Evolutionary conservation across 2,329 filamentous ascomycete species (phyloP).

Genomic region (Monosporascus sp.): DNA sequence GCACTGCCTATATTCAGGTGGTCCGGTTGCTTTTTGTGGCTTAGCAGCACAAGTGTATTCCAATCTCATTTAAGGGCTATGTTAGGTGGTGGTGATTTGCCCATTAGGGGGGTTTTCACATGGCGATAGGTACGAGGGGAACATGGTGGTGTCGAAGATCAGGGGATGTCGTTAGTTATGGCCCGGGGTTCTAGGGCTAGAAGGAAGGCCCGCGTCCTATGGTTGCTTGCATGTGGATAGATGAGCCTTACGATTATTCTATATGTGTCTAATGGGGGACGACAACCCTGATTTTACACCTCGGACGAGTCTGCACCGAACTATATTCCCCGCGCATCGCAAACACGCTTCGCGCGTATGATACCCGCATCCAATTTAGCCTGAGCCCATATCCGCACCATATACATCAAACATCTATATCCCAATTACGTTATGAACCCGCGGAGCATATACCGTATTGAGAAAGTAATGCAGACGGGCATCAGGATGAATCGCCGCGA

Average conservation of each 20-base stretch:
- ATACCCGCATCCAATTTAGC: no score
- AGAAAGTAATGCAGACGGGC: no score
- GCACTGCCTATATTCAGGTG: conserved; percentile 12
- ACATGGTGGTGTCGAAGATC: background rate
- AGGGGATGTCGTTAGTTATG: background rate
- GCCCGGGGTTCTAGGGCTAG: background rate
- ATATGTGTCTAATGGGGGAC: background rate
- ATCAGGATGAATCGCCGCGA: no score
- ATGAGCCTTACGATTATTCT: conserved; percentile 3
- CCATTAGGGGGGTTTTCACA: background rate
- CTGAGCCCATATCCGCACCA: no score
- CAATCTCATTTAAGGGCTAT: background rate
- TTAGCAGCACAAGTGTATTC: background rate
- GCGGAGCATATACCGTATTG: no score
- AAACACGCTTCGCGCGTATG: no score
- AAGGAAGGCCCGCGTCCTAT: background rate
- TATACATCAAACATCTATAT: no score
- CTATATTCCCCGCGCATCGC: no score
- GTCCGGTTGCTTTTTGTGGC: conserved; percentile 14
- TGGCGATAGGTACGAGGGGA: background rate
- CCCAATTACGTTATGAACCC: no score
- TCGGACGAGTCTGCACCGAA: no score
- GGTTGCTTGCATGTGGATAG: conserved; percentile 3
- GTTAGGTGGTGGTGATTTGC: background rate
- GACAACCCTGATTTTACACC: background rate